Conservation (phyloP, 1,284 basidiomycete species). For the Athelia sp. region DNA sequence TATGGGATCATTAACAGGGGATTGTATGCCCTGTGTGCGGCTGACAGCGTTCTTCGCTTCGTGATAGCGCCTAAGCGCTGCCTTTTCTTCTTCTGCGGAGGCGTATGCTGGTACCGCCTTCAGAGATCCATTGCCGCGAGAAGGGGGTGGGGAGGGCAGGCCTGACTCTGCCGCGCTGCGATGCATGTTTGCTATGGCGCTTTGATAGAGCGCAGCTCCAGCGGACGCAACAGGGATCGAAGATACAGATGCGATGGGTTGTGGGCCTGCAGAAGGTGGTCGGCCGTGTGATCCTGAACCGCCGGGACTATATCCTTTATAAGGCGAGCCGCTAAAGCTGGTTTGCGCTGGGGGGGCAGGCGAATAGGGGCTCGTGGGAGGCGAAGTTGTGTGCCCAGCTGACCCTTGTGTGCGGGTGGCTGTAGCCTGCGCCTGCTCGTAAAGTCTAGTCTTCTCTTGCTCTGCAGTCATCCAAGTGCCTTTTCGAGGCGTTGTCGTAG, state of each 20-base stretch:
- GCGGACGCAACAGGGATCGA: slow-evolving; percentile 22
- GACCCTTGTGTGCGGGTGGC: slow-evolving; percentile 45
- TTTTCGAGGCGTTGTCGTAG: slow-evolving; percentile 13
- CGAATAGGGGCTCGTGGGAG: not conserved
- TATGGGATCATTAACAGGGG: slow-evolving; percentile 28
- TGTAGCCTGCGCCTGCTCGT: slow-evolving; percentile 58
- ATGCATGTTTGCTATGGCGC: slow-evolving; percentile 37
- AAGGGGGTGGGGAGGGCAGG: slow-evolving; percentile 1
- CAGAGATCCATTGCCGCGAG: not conserved
- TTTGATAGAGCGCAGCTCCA: slow-evolving; percentile 40
- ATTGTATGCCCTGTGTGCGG: slow-evolving; percentile 29
- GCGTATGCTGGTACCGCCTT: slow-evolving; percentile 18
- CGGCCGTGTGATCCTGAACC: slow-evolving; percentile 13
- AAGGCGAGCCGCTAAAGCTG: too few species aligned
- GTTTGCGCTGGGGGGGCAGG: not conserved
- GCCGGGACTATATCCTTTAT: not conserved
- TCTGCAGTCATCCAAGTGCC: slow-evolving; percentile 63
- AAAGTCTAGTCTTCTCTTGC: slow-evolving; percentile 67
- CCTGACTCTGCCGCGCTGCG: slow-evolving; percentile 6
- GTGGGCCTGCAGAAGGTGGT: not conserved
- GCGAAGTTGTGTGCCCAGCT: slow-evolving; percentile 15
- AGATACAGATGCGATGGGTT: not conserved
- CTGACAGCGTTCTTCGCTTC: slow-evolving; percentile 69
- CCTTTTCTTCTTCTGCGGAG: slow-evolving; percentile 56
- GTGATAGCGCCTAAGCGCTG: slow-evolving; percentile 58